These are phyloP conservation scores for Penicillium fimorum DNA, from an alignment of 495 filamentous ascomycete genomes.

Conservation along the genomic window DNA sequence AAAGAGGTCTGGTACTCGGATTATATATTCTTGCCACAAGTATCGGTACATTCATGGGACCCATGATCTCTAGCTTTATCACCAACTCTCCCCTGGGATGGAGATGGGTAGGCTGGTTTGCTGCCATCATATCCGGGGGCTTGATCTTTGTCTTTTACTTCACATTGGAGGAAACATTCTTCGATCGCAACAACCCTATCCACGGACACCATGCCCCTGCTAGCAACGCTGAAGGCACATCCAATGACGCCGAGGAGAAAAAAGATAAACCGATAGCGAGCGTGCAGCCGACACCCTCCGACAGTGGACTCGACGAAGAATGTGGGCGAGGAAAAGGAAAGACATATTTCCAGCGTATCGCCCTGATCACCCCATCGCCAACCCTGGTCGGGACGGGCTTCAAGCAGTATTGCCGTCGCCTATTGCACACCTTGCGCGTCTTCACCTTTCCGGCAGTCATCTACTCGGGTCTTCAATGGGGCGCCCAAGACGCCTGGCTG, in stretches of 20 bases:
- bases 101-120: slow-evolving; percentile 36
- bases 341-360: slow-evolving; percentile 30
- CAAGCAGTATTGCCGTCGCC: slow-evolving; percentile 25
- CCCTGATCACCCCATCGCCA: slow-evolving; percentile 29
- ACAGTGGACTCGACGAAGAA: slow-evolving; percentile 10
- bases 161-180: slow-evolving; percentile 28
- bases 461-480: slow-evolving; percentile 37
- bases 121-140: slow-evolving; percentile 28
- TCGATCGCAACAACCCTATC: slow-evolving; percentile 23
- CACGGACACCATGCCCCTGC: slow-evolving; percentile 10
- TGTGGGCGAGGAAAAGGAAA: slow-evolving; percentile 18
- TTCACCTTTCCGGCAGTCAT: slow-evolving; percentile 36
- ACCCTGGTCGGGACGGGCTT: slow-evolving; percentile 28
- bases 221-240: neutral
- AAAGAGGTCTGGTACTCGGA: slow-evolving; percentile 25
- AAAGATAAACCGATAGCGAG: slow-evolving; percentile 4
- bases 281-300: neutral
- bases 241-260: neutral
- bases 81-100: slow-evolving; percentile 24
- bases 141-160: slow-evolving; percentile 26
- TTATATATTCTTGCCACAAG: slow-evolving; percentile 31
- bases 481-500: slow-evolving; percentile 40
- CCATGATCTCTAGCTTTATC: slow-evolving; percentile 31
- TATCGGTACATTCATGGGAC: slow-evolving; percentile 35
- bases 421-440: slow-evolving; percentile 29